phyloP scores from a whole-genome alignment of 768 basidiomycete genomes.

The Clitopilus hobsonii region DNA sequence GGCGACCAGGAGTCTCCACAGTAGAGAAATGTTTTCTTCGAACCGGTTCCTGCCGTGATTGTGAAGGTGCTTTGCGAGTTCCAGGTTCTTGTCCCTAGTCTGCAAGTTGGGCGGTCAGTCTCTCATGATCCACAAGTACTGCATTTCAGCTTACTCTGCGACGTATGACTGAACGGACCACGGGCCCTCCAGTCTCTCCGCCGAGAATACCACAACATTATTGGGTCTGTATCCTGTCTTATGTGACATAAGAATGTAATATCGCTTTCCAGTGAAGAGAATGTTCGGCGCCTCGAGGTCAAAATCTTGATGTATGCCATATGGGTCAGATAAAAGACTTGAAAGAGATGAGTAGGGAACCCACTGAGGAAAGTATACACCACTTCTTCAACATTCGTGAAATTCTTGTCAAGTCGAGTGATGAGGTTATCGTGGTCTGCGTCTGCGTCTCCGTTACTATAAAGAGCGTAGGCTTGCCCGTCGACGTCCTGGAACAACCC shows the following conservation, averaged over 20 bases:
- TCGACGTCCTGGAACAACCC: slow-evolving; percentile 18
- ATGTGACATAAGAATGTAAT: slow-evolving; percentile 23
- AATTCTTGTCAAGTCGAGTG: slow-evolving; percentile 16
- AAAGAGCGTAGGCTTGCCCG: slow-evolving; percentile 17
- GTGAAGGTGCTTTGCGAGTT: slow-evolving; percentile 19
- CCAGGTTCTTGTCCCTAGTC: slow-evolving; percentile 13
- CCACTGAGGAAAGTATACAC: slow-evolving; percentile 18
- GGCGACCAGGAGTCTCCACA: slow-evolving; percentile 7
- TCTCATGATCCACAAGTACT: background rate
- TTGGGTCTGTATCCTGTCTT: slow-evolving; percentile 24
- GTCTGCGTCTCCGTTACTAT: slow-evolving; percentile 20
- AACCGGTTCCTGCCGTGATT: slow-evolving; percentile 6
- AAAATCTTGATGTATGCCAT: slow-evolving; percentile 10
- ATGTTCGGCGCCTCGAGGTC: slow-evolving; percentile 19
- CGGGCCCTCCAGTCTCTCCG: slow-evolving; percentile 15
- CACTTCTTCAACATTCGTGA: slow-evolving; percentile 19
- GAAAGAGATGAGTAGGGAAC: background rate
- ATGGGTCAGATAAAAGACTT: background rate
- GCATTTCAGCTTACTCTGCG: slow-evolving; percentile 10
- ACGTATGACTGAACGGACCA: slow-evolving; percentile 19
- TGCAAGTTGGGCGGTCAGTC: slow-evolving; percentile 1
- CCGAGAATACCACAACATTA: slow-evolving; percentile 18
- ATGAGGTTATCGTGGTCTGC: slow-evolving; percentile 18
- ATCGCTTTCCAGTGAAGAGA: slow-evolving; percentile 16
- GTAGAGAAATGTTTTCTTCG: background rate